Base-by-base conservation (phyloP, 495 filamentous ascomycete species). In the Cetradonia linearis region DNA sequence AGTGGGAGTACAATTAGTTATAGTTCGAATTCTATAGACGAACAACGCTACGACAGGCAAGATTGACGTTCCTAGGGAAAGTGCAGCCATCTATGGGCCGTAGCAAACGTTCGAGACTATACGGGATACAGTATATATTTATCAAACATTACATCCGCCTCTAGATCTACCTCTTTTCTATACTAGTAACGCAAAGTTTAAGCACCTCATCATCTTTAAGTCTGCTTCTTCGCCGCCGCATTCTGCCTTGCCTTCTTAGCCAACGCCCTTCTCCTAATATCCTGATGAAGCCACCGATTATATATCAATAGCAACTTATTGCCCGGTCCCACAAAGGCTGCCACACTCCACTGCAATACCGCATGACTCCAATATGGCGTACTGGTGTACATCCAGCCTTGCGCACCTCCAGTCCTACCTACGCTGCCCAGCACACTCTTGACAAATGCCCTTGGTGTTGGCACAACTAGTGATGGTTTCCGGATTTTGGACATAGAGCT, bases 401-500 rank as follows among this genome's bases (percentile, higher is more conserved):
- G 85, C 20, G 85, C 84, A 42, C 87, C 88, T 59, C 89, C 84
- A 65, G 80, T 83, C 48, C 83, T 74, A 8, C 92, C 91, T 63
- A 99, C 81, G 81, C 90, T 96, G 46, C 79, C 75, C 66, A 99
- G 75, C 8, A 85, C 83, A 3, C 86, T 74, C 62, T 80, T 80
- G 20, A 99, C 94, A 70, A 96, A 97, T 46, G 76, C 74, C 70
- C 83, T 86, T 7, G 92, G 87, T 58, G 76, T 89, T 13, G 94
- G 93, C 58, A 96, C 87, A 64, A 88, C 70, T 38, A 83, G 70
- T 65, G 81, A 90, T 1, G 89, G 74, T 56, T 81, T 83, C 62
- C 89, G 83, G 62, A 99, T 81, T 83, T 99, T 99, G 70, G 84
- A 89, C 94, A 99, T 97, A 58, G 93, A 89, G 16, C 86, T 87